phyloP scores from a whole-genome alignment of 768 basidiomycete genomes.

The Tylopilus vinaceipallidus region DNA sequence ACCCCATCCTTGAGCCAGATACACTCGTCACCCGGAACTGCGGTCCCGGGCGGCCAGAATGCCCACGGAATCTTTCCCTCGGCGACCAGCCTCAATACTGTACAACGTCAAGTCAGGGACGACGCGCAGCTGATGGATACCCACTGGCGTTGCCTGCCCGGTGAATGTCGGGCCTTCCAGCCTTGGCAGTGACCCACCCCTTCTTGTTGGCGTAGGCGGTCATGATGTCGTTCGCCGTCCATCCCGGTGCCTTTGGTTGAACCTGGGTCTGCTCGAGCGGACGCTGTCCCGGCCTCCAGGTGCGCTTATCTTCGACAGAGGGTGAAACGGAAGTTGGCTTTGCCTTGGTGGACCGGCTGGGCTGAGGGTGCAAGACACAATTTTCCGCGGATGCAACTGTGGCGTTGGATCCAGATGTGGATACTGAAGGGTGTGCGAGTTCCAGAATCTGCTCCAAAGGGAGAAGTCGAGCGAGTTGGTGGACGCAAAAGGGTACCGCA shows the following conservation, averaged over 20 bases:
- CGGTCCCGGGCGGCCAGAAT: slow-evolving; percentile 70
- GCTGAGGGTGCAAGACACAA: not conserved
- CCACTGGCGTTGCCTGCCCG: slow-evolving; percentile 87
- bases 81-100: slow-evolving; percentile 80
- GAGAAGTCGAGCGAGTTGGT: slow-evolving; percentile 61
- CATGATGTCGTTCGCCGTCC: slow-evolving; percentile 89
- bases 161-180: slow-evolving; percentile 83
- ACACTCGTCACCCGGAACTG: slow-evolving; percentile 39
- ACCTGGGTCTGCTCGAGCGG: slow-evolving; percentile 18
- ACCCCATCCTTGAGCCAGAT: slow-evolving; percentile 53
- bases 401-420: slow-evolving; percentile 2
- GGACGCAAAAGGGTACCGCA: slow-evolving; percentile 81
- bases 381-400: not conserved
- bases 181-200: slow-evolving; percentile 89
- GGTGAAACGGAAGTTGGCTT: not conserved
- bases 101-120: not conserved
- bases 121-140: slow-evolving; percentile 31
- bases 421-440: slow-evolving; percentile 50
- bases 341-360: not conserved
- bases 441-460: slow-evolving; percentile 74
- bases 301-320: slow-evolving; percentile 60
- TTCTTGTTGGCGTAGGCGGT: slow-evolving; percentile 72
- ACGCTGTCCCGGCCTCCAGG: slow-evolving; percentile 61
- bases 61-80: slow-evolving; percentile 83
- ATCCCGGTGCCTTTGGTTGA: slow-evolving; percentile 31